Base-by-base conservation (phyloP, 2,329 filamentous ascomycete species). In the Fusarium solani-melongenae region DNA sequence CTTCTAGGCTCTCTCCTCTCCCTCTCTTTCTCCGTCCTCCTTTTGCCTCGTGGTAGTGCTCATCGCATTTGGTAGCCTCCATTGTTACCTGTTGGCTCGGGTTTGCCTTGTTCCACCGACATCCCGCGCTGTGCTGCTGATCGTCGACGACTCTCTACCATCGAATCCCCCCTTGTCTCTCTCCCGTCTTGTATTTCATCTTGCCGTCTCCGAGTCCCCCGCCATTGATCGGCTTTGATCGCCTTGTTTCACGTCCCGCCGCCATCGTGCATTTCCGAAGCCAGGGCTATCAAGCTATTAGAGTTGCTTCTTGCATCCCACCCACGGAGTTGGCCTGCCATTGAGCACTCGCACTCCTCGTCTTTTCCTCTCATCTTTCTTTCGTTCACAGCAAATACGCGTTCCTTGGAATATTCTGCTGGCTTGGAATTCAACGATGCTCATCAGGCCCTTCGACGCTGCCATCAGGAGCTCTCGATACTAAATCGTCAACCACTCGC, bases 361-460 rank as follows among this genome's bases (percentile, higher is more conserved):
- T 56, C 59, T 55, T 44, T 62, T 53, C 56, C n/a, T 36, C 46
- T 67, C 31, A 24, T n/a, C 31, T 46, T 46, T 53, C 34, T 55
- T 38, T 33, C 44, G 53, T 60, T 14, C 34, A 41, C 29, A 14
- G 27, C 29, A 24, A 12, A n/a, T 29, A 51, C 46, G 46, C 39
- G 33, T 10, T 49, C 10, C 44, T 72, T 38, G 22, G 24, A 31
- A 41, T 39, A 46, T 22, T 61, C 38, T 53, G 31, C 33, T 31
- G 38, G 51, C 31, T 38, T 67, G 58, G 66, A 59, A 68, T 64
- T 70, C 57, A 56, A 78, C 56, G 66, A 77, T 78, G 73, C 69
- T 75, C 55, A 49, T 9, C 57, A 41, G 64, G 53, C 57, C 69
- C 38, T 39, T 49, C 62, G 38, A 63, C 49, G 55, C 60, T 66